Evolutionary conservation across 2,329 filamentous ascomycete species (phyloP), one percentile per base, ranked within the genome.

Genomic region (Aspergillus cejpii): DNA sequence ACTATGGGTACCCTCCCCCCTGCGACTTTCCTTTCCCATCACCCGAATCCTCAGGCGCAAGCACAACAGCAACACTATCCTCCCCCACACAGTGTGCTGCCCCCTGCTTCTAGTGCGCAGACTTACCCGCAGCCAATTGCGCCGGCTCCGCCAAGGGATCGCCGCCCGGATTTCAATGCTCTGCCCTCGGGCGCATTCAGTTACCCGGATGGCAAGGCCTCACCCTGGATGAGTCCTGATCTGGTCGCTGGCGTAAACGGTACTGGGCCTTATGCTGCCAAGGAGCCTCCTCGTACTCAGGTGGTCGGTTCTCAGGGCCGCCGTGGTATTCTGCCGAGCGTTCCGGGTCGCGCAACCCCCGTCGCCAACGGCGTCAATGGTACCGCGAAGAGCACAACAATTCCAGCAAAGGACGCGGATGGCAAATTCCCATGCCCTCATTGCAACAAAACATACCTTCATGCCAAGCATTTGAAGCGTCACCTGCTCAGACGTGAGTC

Each of bases 351-450:
- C 48, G 86, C 89, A 44, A 81, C 87, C 43, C 87, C 88, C 20
- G 81, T 86, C 24, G 74, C 83, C 37, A 69, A 73, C 51, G 68
- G 68, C 24, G 61, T 87, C 34, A 82, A 80, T 53, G 77, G 79
- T 34, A 74, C 79, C 23, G 76, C 79, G 7, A 94, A 95, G 76
- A 87, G 78, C 60, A 84, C 86, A 49, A 81, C 87, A 51, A 92
- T 94, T 52, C 89, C 90, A 12, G 85, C 87, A 57, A 96, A 97
- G 74, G 91, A 97, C 68, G 88, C 89, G 6, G 91, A 97, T 66
- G 92, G 92, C 63, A 97, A 97, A 74, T 98, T 94, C 64, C 91
- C 92, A 48, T 98, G 92, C 72, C 89, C 89, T 60, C 90, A 97
- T 68, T 98, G 92, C 73, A 95, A 88, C 60, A 97, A 97, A 76